These are phyloP conservation scores for Neofusicoccum sp. DNA, from an alignment of 2,329 filamentous ascomycete genomes.

Conservation along the genomic window DNA sequence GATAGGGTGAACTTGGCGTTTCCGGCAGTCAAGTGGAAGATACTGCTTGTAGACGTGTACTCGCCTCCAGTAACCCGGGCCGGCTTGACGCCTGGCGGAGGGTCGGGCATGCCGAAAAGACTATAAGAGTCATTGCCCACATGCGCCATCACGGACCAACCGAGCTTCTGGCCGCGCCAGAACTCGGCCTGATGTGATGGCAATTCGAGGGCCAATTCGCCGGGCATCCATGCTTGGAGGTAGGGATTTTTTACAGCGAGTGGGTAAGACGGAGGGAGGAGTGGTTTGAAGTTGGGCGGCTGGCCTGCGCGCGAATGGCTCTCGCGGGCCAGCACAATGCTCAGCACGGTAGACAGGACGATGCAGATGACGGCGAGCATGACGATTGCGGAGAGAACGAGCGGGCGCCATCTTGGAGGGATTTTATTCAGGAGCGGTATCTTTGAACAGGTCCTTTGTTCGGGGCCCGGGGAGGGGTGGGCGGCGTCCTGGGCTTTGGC, in stretches of 20 bases:
- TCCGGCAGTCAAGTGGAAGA: slow-evolving; percentile 44
- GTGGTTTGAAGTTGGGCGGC: slow-evolving; percentile 26
- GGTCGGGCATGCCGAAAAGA: slow-evolving; percentile 41
- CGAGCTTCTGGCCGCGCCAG: slow-evolving; percentile 46
- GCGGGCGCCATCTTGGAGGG: slow-evolving; percentile 10
- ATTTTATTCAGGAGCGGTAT: background rate
- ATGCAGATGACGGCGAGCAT: slow-evolving; percentile 15
- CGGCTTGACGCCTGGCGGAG: slow-evolving; percentile 31
- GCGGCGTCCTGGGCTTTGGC: background rate
- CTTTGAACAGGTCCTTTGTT: background rate
- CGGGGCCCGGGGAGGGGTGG: too few relatives aligned
- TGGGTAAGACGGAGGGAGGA: slow-evolving; percentile 48
- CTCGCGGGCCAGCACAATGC: slow-evolving; percentile 10
- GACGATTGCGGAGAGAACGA: background rate
- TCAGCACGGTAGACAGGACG: slow-evolving; percentile 10
- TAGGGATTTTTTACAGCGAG: slow-evolving; percentile 48
- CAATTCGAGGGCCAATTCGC: slow-evolving; percentile 38
- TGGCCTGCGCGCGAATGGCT: background rate
- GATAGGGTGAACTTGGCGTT: slow-evolving; percentile 41
- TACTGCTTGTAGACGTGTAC: slow-evolving; percentile 47
- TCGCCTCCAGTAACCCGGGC: slow-evolving; percentile 40
- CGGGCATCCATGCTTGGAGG: slow-evolving; percentile 48
- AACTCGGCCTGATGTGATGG: slow-evolving; percentile 45
- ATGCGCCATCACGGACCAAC: slow-evolving; percentile 46
- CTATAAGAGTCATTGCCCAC: slow-evolving; percentile 44